Percentiles rank a stretch among this genome's conserved stretches.
Conservation (phyloP, 805 yeast species). For the Pichia deserticola region DNA sequence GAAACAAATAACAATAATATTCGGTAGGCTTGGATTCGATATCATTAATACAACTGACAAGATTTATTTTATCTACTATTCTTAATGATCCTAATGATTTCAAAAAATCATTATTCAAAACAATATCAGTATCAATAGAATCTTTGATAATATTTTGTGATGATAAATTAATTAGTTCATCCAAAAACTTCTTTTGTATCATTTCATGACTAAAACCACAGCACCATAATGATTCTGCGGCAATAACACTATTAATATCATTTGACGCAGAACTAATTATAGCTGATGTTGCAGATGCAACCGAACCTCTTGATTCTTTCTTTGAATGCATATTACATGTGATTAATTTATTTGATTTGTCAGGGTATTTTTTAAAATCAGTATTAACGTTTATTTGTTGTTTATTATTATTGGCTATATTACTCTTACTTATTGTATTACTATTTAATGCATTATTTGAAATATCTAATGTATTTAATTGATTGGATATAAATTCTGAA, state of each 20-base stretch:
- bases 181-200: conserved; percentile 16
- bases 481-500: neutral
- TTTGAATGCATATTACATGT: conserved; percentile 14
- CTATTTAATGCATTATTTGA: neutral
- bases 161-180: conserved; percentile 18
- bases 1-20: conserved; percentile 25
- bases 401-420: neutral
- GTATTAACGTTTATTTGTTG: neutral
- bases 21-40: neutral
- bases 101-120: conserved; percentile 12
- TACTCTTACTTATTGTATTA: no score
- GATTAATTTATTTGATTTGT: neutral
- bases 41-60: conserved; percentile 5
- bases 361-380: neutral
- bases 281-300: conserved; percentile 27
- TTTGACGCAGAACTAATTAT: conserved; percentile 25
- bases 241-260: neutral
- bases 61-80: conserved; percentile 22
- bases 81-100: conserved; percentile 25
- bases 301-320: conserved; percentile 29
- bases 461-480: neutral
- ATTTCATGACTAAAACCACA: conserved; percentile 11
- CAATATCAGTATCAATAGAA: conserved; percentile 2
- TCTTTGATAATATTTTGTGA: conserved; percentile 7
- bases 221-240: conserved; percentile 10